Base-by-base conservation (phyloP, 1,284 basidiomycete species). In the Austroboletus rostrupii region DNA sequence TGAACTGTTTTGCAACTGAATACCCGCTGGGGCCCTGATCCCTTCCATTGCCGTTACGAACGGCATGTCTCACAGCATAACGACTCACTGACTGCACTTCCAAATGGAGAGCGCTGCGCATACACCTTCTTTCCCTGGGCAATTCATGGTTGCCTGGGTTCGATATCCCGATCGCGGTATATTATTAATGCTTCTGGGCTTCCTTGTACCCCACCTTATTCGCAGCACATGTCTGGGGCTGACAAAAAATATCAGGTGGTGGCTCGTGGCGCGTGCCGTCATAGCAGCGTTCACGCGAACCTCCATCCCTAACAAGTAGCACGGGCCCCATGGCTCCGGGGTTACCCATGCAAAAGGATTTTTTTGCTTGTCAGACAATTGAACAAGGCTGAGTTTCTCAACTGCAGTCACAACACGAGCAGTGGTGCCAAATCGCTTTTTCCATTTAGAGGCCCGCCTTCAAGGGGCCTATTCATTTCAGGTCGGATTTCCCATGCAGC, bases 401-500 rank as follows among this genome's bases (percentile, higher is more conserved):
- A n/a, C n/a, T n/a, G n/a, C n/a, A n/a, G n/a, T n/a, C 23, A 28
- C 5, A 6, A 41, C 20, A 38, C 16, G 14, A 38, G 19, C 5
- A 13, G 37, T 19, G 19, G 19, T 43, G n/a, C 43, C 26, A 29
- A 29, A 16, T 31, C 26, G 10, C 16, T 21, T 17, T 17, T 36
- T 23, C 28, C 21, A 42, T 46, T 55, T 44, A 41, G 21, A 11
- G 19, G 19, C 5, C 6, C 10, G 8, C 16, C 12, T 3, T 41
- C 10, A 1, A 12, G 14, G 17, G 13, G 41, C 16, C 45, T 38
- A 43, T 45, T 45, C 45, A 35, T 29, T 33, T 28, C 26, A 42
- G 28, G 29, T 33, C 26, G 2, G 16, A 43, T 57, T 47, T 46
- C 49, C 51, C 62, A 63, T 59, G 61, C 28, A 23, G 48, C 58